phyloP scores from a whole-genome alignment of 257 asterid genomes.

The Eucommia ulmoides region DNA sequence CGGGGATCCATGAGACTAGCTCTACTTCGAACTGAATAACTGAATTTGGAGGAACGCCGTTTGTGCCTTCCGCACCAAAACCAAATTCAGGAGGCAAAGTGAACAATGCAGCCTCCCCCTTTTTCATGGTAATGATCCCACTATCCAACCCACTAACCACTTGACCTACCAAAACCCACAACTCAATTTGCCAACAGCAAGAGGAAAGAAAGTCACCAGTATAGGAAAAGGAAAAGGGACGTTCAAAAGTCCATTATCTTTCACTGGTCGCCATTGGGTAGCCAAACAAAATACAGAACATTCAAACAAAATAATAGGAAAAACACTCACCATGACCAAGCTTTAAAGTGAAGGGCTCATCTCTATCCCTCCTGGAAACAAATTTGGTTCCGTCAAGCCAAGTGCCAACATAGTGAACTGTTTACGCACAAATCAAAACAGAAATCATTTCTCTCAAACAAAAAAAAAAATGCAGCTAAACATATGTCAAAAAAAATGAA shows the following conservation, averaged over 20 bases:
- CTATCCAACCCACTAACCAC: conserved; percentile 31
- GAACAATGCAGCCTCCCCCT: conserved; percentile 51
- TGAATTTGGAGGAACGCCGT: conserved; percentile 37
- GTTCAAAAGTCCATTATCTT: not conserved
- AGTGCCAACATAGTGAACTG: conserved; percentile 55
- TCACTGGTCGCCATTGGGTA: not conserved
- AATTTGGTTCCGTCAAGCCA: conserved; percentile 63
- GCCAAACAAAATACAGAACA: too few relatives aligned
- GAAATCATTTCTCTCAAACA: too few relatives aligned
- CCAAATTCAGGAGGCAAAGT: conserved; percentile 38
- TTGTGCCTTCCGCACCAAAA: conserved; percentile 23
- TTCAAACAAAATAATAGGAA: not conserved
- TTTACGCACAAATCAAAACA: too few relatives aligned
- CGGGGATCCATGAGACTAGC: conserved; percentile 56
- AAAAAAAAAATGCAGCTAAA: too few relatives aligned
- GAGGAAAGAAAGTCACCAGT: conserved; percentile 1
- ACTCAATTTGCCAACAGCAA: conserved; percentile 1
- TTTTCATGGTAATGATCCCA: conserved; percentile 60
- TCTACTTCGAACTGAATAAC: conserved; percentile 45
- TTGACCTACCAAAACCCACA: conserved; percentile 28
- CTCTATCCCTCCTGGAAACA: conserved; percentile 23
- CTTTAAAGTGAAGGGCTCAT: conserved; percentile 33
- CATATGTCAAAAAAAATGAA: not conserved
- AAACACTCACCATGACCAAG: conserved; percentile 46
- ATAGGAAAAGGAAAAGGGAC: not conserved